A percentile compares a stretch with the other conserved stretches of the same genome.
Conservation (phyloP, 129 eudicot species). For the Flaveria brownii region DNA sequence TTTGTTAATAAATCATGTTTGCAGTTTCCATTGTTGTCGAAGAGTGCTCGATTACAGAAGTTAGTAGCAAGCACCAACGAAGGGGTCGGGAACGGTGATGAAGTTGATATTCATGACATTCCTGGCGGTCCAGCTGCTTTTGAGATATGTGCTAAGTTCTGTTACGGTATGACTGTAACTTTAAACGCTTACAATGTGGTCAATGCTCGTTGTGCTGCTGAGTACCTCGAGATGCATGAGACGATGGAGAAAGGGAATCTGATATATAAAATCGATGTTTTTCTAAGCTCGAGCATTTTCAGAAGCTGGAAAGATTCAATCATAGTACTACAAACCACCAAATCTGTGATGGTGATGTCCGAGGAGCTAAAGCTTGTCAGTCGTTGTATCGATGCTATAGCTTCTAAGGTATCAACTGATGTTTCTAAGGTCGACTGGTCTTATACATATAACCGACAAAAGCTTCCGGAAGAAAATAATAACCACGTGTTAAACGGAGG, state of each 20-base stretch:
- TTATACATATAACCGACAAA: conserved; percentile 60
- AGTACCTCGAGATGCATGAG: conserved; percentile 87
- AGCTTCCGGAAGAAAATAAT: conserved; percentile 42
- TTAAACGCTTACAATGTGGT: conserved; percentile 83
- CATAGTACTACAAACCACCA: conserved; percentile 72
- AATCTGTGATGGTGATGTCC: conserved; percentile 42
- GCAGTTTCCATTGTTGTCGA: conserved; percentile 94
- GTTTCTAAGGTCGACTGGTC: conserved; percentile 75
- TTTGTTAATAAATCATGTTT: background rate
- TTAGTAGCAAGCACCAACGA: conserved; percentile 53
- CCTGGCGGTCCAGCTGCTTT: conserved; percentile 88
- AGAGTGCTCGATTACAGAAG: conserved; percentile 74
- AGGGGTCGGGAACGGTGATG: conserved; percentile 59
- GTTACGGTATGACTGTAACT: conserved; percentile 51
- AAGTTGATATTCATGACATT: conserved; percentile 62
- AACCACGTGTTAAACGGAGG: conserved; percentile 31
- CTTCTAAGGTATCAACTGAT: conserved; percentile 56
- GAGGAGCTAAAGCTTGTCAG: conserved; percentile 15
- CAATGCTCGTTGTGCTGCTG: conserved; percentile 87
- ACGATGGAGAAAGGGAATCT: conserved; percentile 88
- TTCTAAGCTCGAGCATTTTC: conserved; percentile 74
- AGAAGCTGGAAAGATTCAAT: conserved; percentile 97
- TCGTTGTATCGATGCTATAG: conserved; percentile 53
- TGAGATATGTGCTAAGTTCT: conserved; percentile 68
- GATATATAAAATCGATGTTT: conserved; percentile 81